These are phyloP conservation scores for Xylaria sp. DNA, from an alignment of 2,329 filamentous ascomycete genomes.

Conservation along the genomic window DNA sequence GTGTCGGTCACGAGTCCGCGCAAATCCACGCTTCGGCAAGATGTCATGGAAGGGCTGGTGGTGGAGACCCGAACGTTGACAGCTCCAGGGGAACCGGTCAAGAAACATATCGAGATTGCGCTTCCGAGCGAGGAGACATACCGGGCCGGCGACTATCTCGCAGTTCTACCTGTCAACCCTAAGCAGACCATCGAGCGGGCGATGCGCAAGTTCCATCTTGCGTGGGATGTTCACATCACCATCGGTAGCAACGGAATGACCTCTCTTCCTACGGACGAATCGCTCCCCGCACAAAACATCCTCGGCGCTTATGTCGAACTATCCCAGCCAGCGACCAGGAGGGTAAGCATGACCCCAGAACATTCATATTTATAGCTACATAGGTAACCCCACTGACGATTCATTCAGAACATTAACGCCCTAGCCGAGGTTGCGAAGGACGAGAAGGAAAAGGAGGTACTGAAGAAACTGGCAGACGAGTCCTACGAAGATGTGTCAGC, in stretches of 20 bases:
- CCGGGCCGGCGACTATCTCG: conserved; percentile 75
- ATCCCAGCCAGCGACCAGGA: conserved; percentile 70
- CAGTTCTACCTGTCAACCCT: conserved; percentile 72
- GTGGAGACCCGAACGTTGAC: conserved; percentile 56
- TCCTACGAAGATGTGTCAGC: conserved; percentile 50
- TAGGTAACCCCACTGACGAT: conserved; percentile 12
- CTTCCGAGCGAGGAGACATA: conserved; percentile 69
- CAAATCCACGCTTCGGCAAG: conserved; percentile 61
- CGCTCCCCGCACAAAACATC: conserved; percentile 64
- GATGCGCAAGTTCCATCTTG: conserved; percentile 66
- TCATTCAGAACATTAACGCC: conserved; percentile 42
- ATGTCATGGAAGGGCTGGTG: conserved; percentile 64
- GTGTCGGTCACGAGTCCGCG: conserved; percentile 58
- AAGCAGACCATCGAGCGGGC: conserved; percentile 62
- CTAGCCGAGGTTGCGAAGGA: conserved; percentile 35
- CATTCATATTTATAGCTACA: neutral
- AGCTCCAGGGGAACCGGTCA: conserved; percentile 52
- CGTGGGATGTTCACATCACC: conserved; percentile 69
- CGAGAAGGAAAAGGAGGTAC: conserved; percentile 37
- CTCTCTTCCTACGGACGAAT: conserved; percentile 56
- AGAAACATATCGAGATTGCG: conserved; percentile 68
- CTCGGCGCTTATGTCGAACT: conserved; percentile 75
- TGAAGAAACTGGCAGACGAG: conserved; percentile 52
- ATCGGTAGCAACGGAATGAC: conserved; percentile 57
- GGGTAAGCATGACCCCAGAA: conserved; percentile 43